Evolutionary conservation across 805 yeast species (phyloP), one percentile per base, ranked within the genome.

Genomic region (Lachancea lanzarotensis): DNA sequence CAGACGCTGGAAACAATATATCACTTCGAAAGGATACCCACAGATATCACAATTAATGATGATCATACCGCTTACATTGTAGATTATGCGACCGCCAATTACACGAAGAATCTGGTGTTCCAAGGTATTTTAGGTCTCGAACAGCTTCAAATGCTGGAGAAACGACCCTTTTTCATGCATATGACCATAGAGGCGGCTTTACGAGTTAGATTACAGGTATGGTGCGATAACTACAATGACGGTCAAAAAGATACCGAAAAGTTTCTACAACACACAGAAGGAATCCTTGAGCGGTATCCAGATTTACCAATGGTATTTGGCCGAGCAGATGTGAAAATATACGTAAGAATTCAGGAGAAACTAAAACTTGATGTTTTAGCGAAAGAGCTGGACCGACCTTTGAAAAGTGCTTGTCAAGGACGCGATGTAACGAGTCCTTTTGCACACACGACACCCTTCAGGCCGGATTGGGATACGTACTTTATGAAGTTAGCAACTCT

Each of bases 381-480:
- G 7, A n/a, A 19, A 19, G 40, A 45, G 36, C 17, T 45, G 22
- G 39, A 29, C 7, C 35, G 35, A 2, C 38, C 17, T 25, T 29
- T 41, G 34, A 33, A 17, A 17, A 30, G 30, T 7, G 39, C 38
- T n/a, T 35, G 30, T 38, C 42, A 45, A 54, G 57, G 56, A 47
- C 57, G 39, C 48, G 63, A 44, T 53, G 57, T 37, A 27, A 37
- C 27, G 43, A 38, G 20, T 4, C 36, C 43, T 5, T 39, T 10
- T 29, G 29, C 38, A 30, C 38, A 38, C 17, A 44, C 41, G 44
- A 67, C 60, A 22, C 70, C 61, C 34, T 54, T 52, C 42, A 55
- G 99, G 45, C 99, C 99, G 1, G 77, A 82, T 3, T 93, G 99
- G 99, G 98, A 93, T 62, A 76, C 91, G 1, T 93, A 93, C 62